These are phyloP conservation scores for Cordyceps farinosa DNA, from an alignment of 2,329 filamentous ascomycete species.

Conservation along the genomic window DNA sequence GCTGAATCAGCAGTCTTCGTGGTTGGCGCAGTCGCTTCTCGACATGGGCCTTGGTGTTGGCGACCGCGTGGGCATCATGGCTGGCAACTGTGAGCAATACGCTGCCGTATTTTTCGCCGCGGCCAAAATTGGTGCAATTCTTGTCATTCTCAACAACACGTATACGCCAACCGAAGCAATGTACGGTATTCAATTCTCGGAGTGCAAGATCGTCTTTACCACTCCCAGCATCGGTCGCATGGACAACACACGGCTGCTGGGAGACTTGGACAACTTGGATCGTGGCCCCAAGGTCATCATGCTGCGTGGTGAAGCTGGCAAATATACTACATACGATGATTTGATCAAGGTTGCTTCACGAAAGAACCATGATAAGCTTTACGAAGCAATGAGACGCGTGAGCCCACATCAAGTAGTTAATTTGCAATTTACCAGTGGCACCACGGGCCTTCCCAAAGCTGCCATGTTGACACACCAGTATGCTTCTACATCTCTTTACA, in stretches of 20 bases:
- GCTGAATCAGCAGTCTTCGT: slow-evolving; percentile 58
- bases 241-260: slow-evolving; percentile 59
- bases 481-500: slow-evolving; percentile 23
- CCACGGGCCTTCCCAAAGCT: slow-evolving; percentile 69
- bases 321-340: slow-evolving; percentile 58
- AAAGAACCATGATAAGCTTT: slow-evolving; percentile 48
- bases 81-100: slow-evolving; percentile 79
- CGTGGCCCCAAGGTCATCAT: slow-evolving; percentile 54
- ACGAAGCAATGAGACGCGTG: slow-evolving; percentile 51
- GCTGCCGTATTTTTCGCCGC: slow-evolving; percentile 70
- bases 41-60: slow-evolving; percentile 64
- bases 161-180: slow-evolving; percentile 71
- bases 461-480: slow-evolving; percentile 71
- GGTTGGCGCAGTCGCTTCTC: slow-evolving; percentile 62
- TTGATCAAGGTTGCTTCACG: slow-evolving; percentile 51
- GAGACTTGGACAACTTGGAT: slow-evolving; percentile 45
- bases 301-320: slow-evolving; percentile 50
- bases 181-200: slow-evolving; percentile 68
- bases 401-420: slow-evolving; percentile 67
- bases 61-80: slow-evolving; percentile 72
- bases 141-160: slow-evolving; percentile 79
- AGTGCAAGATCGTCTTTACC: slow-evolving; percentile 70
- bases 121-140: slow-evolving; percentile 61
- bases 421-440: slow-evolving; percentile 73
- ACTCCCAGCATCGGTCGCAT: slow-evolving; percentile 64